These are phyloP conservation scores for Erythrobasidium hasegawianum DNA, from an alignment of 1,284 basidiomycete species.

Conservation along the genomic window DNA sequence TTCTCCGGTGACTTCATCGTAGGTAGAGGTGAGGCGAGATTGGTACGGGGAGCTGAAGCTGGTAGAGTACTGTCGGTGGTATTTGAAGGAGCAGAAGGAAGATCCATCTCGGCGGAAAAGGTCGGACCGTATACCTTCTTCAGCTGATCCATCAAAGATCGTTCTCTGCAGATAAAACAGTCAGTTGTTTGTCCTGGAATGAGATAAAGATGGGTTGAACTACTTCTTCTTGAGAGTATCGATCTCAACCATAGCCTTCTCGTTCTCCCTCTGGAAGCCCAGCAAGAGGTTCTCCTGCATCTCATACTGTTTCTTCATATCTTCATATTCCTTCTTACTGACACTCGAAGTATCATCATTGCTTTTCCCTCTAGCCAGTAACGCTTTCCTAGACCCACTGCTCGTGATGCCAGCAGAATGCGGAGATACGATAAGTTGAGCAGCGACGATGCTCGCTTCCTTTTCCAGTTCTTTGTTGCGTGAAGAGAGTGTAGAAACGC, in stretches of 20 bases:
- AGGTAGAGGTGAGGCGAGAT: neutral
- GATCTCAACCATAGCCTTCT: conserved; percentile 31
- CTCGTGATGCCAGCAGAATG: neutral
- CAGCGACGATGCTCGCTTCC: neutral
- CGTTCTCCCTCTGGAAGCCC: conserved; percentile 34
- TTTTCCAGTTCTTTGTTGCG: conserved; percentile 1
- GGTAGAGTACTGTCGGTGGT: neutral
- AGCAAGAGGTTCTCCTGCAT: conserved; percentile 34
- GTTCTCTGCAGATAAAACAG: conserved; percentile 7
- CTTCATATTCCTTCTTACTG: conserved; percentile 4
- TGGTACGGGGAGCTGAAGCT: neutral
- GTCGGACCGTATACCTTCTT: conserved; percentile 31
- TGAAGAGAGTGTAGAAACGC: neutral
- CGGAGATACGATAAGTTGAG: conserved; percentile 1
- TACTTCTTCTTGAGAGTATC: conserved; percentile 28
- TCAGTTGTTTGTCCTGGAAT: neutral
- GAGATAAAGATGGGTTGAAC: neutral
- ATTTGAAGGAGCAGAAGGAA: neutral
- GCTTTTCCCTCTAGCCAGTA: neutral
- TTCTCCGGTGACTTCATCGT: neutral
- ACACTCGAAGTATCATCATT: neutral
- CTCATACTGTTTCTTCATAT: conserved; percentile 33
- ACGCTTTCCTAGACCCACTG: neutral
- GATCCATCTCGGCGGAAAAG: conserved; percentile 18
- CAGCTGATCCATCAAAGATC: conserved; percentile 25